Evolutionary conservation across 2,329 filamentous ascomycete genomes (phyloP), one percentile per base, ranked within the genome.

Genomic region (Mycosphaerella arachidis): DNA sequence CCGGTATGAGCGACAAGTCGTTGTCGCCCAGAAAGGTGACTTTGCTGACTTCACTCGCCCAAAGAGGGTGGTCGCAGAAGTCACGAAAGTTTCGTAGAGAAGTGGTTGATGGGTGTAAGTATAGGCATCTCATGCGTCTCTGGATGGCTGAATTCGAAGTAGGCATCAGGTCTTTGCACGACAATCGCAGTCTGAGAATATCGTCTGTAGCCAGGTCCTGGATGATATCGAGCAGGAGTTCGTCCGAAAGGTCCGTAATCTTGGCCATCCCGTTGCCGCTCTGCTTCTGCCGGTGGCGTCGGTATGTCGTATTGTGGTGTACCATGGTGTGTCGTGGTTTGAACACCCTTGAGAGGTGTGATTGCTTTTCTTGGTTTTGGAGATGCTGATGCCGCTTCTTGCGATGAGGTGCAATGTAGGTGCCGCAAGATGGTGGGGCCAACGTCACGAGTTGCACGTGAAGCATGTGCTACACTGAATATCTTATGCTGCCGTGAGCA

Each of bases 31-130:
- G 40, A 16, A 43, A n/a, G 5, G n/a, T 18, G 13, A 43, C 40
- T 18, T 43, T 43, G 40, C 13, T 43, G 13, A 18, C n/a, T 43
- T n/a, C 40, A 16, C 40, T 43, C n/a, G 40, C 40, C 40, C 40
- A 43, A 13, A 18, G n/a, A 1, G 64, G 57, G 40, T 66, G 61
- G 10, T 53, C 51, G 55, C 63, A 66, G 31, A 66, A 60, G 1
- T 53, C 37, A 8, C 59, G 33, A 1, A 58, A 59, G 16, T 31
- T 30, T 3, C 43, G 37, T 3, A 66, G n/a, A 7, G 63, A 58
- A 6, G 12, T 37, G 4, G 18, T 5, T 6, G 56, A 57, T 2
- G 63, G 64, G 20, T 65, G 63, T 8, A 67, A 35, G 56, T 67
- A 67, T 4, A 67, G 59, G 3, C 37, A 40, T n/a, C 56, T 62